These are phyloP conservation scores for Fusarium scirpi DNA, from an alignment of 2,329 filamentous ascomycete genomes.

Conservation along the genomic window DNA sequence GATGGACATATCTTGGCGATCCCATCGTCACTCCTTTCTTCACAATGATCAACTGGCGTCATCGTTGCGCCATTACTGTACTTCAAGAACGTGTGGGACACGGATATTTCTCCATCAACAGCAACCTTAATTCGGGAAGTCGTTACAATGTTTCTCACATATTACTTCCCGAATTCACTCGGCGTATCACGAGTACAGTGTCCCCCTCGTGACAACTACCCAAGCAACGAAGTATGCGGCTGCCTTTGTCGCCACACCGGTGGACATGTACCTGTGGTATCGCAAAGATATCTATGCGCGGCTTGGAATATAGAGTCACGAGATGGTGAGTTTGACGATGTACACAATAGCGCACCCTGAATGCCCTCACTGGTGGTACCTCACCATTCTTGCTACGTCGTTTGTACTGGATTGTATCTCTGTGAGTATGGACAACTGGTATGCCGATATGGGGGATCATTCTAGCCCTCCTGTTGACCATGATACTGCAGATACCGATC, in stretches of 20 bases:
- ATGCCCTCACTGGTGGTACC: constrained; percentile 68
- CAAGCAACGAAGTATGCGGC: constrained; percentile 53
- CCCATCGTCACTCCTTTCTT: constrained; percentile 50
- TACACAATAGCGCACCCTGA: constrained; percentile 52
- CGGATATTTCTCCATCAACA: constrained; percentile 69
- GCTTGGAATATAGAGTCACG: constrained; percentile 43
- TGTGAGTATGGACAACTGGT: constrained; percentile 62
- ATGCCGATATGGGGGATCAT: constrained; percentile 65
- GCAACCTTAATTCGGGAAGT: constrained; percentile 64
- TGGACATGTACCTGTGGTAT: constrained; percentile 50
- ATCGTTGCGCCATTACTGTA: constrained; percentile 62
- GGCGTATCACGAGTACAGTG: constrained; percentile 64
- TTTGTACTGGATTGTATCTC: constrained; percentile 55
- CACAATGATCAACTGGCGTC: constrained; percentile 56
- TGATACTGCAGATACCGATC: constrained; percentile 65
- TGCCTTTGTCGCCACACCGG: constrained; percentile 43
- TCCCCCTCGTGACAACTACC: constrained; percentile 63
- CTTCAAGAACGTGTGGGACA: constrained; percentile 60
- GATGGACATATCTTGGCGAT: constrained; percentile 50
- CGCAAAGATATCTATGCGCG: constrained; percentile 49
- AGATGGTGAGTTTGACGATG: constrained; percentile 55
- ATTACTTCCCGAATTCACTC: constrained; percentile 60
- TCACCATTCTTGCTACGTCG: constrained; percentile 59
- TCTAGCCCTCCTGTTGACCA: constrained; percentile 63
- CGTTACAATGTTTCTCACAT: constrained; percentile 65